Percentiles rank a stretch among this genome's conserved stretches.
These are phyloP conservation scores for Leccinum proximum DNA, from an alignment of 1,284 basidiomycete species.

Conservation along the genomic window DNA sequence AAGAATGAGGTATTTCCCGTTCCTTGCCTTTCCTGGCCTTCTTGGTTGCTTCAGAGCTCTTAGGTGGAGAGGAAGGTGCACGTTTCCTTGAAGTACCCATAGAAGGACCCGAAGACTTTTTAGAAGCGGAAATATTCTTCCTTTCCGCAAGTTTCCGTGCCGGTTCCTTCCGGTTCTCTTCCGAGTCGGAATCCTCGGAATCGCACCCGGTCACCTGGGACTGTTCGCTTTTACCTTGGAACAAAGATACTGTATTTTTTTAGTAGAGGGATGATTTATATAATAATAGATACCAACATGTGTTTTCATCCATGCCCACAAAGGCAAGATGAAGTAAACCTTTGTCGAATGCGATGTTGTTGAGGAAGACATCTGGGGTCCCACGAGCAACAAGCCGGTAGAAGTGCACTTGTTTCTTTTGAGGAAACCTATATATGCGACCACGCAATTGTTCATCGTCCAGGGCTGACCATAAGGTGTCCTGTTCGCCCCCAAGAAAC, in stretches of 20 bases:
- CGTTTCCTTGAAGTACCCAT: not conserved
- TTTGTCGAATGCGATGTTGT: not conserved
- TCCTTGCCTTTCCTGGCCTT: not conserved
- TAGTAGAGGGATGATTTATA: too few species aligned
- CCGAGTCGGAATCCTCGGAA: too few species aligned
- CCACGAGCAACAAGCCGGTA: not conserved
- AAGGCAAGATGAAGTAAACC: not conserved
- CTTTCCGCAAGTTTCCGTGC: too few species aligned
- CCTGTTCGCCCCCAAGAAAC: not conserved
- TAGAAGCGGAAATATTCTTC: too few species aligned
- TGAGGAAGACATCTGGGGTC: not conserved
- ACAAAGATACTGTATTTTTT: too few species aligned
- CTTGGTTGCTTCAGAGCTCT: not conserved
- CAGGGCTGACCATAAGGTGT: not conserved
- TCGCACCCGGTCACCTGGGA: too few species aligned
- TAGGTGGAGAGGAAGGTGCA: not conserved
- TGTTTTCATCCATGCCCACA: not conserved
- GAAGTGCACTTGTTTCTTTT: not conserved
- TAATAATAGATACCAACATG: too few species aligned
- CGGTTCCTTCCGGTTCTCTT: too few species aligned
- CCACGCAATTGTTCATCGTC: not conserved
- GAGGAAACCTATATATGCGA: not conserved
- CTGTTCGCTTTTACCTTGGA: too few species aligned
- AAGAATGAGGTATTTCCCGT: not conserved
- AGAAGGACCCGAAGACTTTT: not conserved